Base-by-base conservation (phyloP, 2,329 filamentous ascomycete genomes). In the Pseudogymnoascus sp. region DNA sequence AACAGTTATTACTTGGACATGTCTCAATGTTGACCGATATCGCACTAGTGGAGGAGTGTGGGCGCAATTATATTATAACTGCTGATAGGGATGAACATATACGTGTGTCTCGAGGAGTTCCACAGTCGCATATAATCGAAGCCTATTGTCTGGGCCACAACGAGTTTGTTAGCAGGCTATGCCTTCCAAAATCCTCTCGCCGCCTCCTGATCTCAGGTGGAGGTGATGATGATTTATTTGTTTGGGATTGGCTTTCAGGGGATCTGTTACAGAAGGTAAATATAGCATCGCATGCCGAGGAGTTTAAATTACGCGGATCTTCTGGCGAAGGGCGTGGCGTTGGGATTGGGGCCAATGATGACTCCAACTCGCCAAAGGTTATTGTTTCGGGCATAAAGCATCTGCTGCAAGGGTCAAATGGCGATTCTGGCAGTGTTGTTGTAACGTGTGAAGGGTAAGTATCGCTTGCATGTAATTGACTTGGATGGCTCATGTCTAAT, bases 11-110 rank as follows among this genome's bases (percentile, higher is more conserved):
- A 7, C 84, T 99, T 0, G 95, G 95, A 11, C 95, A 99, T 76
- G 95, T 99, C 13, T 97, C 93, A 0, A 90, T 97, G 85, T 84
- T 99, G 60, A 97, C 93, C 1, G 88, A 91, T 70, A 74, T 97
- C 61, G 75, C 80, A 2, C 79, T 85, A 44, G 81, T 83, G 11
- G 83, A 85, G 71, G 80, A 86, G 65, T 63, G 68, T 9, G 74
- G 74, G 17, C 79, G 81, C 62, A 78, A 74, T 60, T 89, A 88
- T 69, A 83, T 90, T 59, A 75, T 90, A 56, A 89, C 87, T 11
- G 81, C 84, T 17, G 88, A 90, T 73, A 80, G 87, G 65, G 87
- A 90, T 71, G 86, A 91, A 75, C 95, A 99, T 75, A 93, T 99
- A 71, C 89, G 95, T 38, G 81, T 97, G 19, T 96, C 91, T 59